Conservation (phyloP, 2,329 filamentous ascomycete species). For the Dactylellina haptotyla region DNA sequence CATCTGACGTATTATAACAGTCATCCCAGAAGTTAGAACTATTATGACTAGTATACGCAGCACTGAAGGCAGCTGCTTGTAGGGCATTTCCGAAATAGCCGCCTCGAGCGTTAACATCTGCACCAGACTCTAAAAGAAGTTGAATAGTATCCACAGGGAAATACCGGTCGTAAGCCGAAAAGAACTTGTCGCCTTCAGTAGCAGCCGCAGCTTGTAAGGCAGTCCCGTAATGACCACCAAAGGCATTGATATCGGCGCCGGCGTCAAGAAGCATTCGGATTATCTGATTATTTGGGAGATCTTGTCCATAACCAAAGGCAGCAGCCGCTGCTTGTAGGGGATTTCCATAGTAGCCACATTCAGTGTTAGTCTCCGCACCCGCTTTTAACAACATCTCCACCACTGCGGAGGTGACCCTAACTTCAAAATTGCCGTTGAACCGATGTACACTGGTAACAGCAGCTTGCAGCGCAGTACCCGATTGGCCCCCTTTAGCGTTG, state of each 20-base stretch:
- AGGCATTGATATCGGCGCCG: conserved; percentile 5
- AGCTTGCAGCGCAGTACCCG: neutral
- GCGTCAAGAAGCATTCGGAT: neutral
- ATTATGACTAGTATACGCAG: no score
- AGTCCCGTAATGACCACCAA: conserved; percentile 6
- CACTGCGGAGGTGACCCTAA: neutral
- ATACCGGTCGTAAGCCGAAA: neutral
- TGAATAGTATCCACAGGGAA: neutral
- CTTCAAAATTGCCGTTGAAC: neutral
- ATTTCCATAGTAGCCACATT: neutral
- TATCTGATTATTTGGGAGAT: neutral
- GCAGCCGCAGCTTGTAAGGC: neutral
- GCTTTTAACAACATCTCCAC: neutral
- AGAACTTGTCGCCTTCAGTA: neutral
- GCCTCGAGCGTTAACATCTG: neutral
- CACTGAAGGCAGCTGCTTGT: no score
- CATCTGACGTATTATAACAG: no score
- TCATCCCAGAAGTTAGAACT: no score
- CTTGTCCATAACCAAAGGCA: neutral
- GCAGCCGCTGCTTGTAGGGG: neutral
- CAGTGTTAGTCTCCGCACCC: neutral
- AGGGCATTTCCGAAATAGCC: neutral
- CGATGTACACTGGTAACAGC: neutral
- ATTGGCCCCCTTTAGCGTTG: neutral
- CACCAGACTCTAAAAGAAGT: neutral